A percentile compares a stretch with the other conserved stretches of the same genome.
Evolutionary conservation across 805 yeast species (phyloP).

Genomic region (Candida nemodendra): DNA sequence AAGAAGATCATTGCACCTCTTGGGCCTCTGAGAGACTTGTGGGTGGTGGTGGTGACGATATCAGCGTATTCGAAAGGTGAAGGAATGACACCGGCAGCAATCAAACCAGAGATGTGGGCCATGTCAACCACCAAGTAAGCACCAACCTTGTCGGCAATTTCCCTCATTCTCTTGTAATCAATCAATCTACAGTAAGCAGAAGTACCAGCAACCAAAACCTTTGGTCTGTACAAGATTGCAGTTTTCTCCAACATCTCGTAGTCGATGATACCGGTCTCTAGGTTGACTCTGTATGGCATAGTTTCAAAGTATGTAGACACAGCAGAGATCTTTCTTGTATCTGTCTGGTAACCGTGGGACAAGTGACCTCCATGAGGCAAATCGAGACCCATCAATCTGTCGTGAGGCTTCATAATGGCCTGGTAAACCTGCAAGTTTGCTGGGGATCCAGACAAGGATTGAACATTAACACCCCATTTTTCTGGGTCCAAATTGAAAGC

Average conservation of each 20-base stretch:
- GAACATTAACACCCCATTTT: slow-evolving; percentile 98
- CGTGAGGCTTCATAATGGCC: slow-evolving; percentile 93
- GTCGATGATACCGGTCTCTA: slow-evolving; percentile 91
- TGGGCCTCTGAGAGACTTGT: slow-evolving; percentile 98
- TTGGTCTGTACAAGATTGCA: slow-evolving; percentile 91
- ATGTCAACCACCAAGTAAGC: slow-evolving; percentile 95
- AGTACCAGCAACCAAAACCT: slow-evolving; percentile 95
- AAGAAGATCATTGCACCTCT: slow-evolving; percentile 99
- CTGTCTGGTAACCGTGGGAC: slow-evolving; percentile 98
- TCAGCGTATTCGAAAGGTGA: slow-evolving; percentile 97
- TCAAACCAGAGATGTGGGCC: slow-evolving; percentile 97
- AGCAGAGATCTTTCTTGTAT: slow-evolving; percentile 87
- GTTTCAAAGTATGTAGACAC: slow-evolving; percentile 97
- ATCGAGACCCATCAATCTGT: slow-evolving; percentile 96
- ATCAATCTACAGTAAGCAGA: slow-evolving; percentile 96
- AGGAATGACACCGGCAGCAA: slow-evolving; percentile 93
- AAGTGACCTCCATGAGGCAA: slow-evolving; percentile 99
- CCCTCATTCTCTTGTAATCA: slow-evolving; percentile 95
- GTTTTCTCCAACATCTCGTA: slow-evolving; percentile 92
- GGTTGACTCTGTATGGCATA: slow-evolving; percentile 95
- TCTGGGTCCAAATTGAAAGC: slow-evolving; percentile 80
- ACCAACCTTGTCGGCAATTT: slow-evolving; percentile 95
- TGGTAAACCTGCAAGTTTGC: slow-evolving; percentile 97
- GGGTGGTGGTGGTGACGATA: slow-evolving; percentile 97
- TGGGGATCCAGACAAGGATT: slow-evolving; percentile 94